phyloP scores from a whole-genome alignment of 768 basidiomycete genomes.

The Mycena alexandri region DNA sequence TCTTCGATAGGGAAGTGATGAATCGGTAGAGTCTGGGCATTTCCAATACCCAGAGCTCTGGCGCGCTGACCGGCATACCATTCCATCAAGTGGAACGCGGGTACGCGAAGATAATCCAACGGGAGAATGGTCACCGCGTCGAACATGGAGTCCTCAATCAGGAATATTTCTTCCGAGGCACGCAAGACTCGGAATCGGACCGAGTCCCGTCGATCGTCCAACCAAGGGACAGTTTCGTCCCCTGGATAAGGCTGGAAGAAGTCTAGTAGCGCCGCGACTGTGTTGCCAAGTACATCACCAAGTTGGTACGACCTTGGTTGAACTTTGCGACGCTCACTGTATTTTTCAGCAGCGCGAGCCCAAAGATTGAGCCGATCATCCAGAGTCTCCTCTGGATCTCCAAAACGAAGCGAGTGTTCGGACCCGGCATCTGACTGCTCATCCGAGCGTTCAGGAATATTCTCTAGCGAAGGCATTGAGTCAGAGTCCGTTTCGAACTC shows the following conservation, averaged over 20 bases:
- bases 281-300: constrained; percentile 8
- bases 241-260: constrained; percentile 18
- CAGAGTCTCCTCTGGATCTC: not conserved
- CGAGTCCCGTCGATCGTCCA: not conserved
- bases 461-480: not conserved
- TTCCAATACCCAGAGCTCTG: not conserved
- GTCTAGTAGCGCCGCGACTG: not conserved
- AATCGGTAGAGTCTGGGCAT: too few species aligned
- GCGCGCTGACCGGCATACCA: constrained; percentile 7
- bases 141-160: constrained; percentile 3
- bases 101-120: constrained; percentile 1
- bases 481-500: too few species aligned
- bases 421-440: not conserved
- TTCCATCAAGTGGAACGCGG: not conserved
- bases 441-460: not conserved
- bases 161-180: not conserved
- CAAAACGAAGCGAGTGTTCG: not conserved
- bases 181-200: not conserved
- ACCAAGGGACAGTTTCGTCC: not conserved
- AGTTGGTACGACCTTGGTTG: not conserved
- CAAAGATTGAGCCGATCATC: not conserved
- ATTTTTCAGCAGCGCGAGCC: not conserved
- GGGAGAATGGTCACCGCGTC: not conserved
- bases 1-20: too few species aligned
- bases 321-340: too few species aligned